Evolutionary conservation across 345 rosid species (phyloP), one percentile per base, ranked within the genome.

Genomic region (Lagerstroemia speciosa): DNA sequence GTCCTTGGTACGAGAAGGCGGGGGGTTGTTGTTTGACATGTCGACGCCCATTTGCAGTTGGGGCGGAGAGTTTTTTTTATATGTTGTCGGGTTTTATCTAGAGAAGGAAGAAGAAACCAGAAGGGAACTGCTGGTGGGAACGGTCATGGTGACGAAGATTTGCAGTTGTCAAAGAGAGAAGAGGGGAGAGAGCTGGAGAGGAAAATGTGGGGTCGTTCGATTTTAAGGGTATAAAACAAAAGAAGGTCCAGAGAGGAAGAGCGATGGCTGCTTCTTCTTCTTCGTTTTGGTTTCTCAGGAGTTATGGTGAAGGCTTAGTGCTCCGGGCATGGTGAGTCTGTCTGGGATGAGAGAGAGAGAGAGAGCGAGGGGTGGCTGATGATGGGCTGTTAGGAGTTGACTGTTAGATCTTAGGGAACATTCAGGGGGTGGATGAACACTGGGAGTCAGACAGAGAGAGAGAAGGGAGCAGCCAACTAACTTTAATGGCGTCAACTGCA

Each of bases 171-270:
- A 60, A 65, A 70, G 69, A 72, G 68, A 72, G 60, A 71, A 52
- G 60, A 68, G 24, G 65, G 45, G 52, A 67, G 69, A 74, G 64
- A 67, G 66, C 62, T n/a, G n/a, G n/a, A n/a, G n/a, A n/a, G n/a
- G n/a, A n/a, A 62, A 48, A 38, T 9, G 83, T 79, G 86, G 89
- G 89, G 83, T 70, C 84, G 71, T 8, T 36, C 78, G 75, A 84
- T 84, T 83, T 93, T 91, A 93, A 93, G 96, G 87, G 86, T 81
- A 85, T 87, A 87, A 76, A 92, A 84, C 83, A 83, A 91, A 87
- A 92, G 81, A 8, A 60, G 0, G 68, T 73, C 36, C 62, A 31
- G 52, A 15, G 27, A 52, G 33, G 20, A 36, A 36, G 38, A 36
- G 38, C 7, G 38, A 36, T 0, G 8, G 38, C 8, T 36, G 5